A percentile compares a stretch with the other conserved stretches of the same genome.
These are phyloP conservation scores for Sporothrix brunneoviolacea DNA, from an alignment of 2,329 filamentous ascomycete species.

Conservation along the genomic window DNA sequence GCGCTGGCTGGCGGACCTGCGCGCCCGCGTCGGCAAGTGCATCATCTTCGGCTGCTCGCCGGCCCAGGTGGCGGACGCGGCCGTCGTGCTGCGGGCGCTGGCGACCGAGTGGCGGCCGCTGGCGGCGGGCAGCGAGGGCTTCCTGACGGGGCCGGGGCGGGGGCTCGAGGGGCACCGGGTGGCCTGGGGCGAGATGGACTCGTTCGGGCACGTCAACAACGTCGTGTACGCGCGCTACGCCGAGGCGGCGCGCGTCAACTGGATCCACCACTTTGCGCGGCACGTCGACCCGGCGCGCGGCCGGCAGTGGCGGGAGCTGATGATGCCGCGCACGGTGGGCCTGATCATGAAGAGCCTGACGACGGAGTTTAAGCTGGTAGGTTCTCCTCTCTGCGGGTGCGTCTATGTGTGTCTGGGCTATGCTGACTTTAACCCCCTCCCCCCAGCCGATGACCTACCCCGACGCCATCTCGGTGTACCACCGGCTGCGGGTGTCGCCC, in stretches of 20 bases:
- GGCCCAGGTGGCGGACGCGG: conserved; percentile 51
- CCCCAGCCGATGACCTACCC: conserved; percentile 73
- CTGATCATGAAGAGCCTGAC: conserved; percentile 75
- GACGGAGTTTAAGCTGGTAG: conserved; percentile 81
- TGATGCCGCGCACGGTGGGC: conserved; percentile 59
- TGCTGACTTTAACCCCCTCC: no score
- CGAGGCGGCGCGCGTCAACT: conserved; percentile 74
- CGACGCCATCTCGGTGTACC: conserved; percentile 75
- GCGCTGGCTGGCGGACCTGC: conserved; percentile 65
- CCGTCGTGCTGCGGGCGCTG: conserved; percentile 51
- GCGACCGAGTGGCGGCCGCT: conserved; percentile 64
- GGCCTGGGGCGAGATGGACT: conserved; percentile 81
- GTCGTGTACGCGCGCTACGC: conserved; percentile 77
- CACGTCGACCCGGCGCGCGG: conserved; percentile 55
- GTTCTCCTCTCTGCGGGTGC: no score
- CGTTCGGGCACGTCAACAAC: conserved; percentile 70
- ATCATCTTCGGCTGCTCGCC: conserved; percentile 64
- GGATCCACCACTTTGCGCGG: conserved; percentile 62
- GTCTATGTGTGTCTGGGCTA: no score
- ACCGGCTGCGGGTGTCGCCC: conserved; percentile 60
- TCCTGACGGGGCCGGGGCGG: conserved; percentile 55
- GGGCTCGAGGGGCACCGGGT: conserved; percentile 62
- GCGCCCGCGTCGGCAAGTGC: conserved; percentile 63
- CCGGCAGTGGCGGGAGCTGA: conserved; percentile 60
- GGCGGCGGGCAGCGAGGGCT: conserved; percentile 68